These are phyloP conservation scores for Hawksworthiomyces lignivorus DNA, from an alignment of 2,329 filamentous ascomycete genomes.

Conservation along the genomic window DNA sequence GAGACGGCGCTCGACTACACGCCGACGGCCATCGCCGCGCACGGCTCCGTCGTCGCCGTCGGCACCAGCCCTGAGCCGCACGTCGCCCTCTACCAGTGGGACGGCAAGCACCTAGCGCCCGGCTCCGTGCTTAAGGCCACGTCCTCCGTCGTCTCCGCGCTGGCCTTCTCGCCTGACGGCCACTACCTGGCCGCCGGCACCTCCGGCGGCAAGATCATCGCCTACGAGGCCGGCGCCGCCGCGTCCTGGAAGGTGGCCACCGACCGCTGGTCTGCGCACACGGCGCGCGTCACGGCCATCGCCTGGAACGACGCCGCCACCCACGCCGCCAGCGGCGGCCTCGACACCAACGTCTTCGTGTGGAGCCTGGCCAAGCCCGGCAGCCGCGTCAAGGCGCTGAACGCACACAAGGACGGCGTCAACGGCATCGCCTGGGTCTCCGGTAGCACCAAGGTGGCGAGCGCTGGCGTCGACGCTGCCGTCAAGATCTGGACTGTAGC, in stretches of 20 bases:
- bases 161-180: slow-evolving; percentile 80
- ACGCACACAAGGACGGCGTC: slow-evolving; percentile 94
- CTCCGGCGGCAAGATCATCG: slow-evolving; percentile 77
- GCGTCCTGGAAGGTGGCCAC: slow-evolving; percentile 65
- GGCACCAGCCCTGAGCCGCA: slow-evolving; percentile 60
- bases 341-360: slow-evolving; percentile 88
- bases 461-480: slow-evolving; percentile 77
- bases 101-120: slow-evolving; percentile 43
- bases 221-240: slow-evolving; percentile 59
- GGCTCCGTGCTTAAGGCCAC: slow-evolving; percentile 56
- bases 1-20: slow-evolving; percentile 49
- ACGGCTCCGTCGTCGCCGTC: slow-evolving; percentile 61
- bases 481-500: slow-evolving; percentile 80
- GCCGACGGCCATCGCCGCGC: slow-evolving; percentile 65
- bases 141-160: slow-evolving; percentile 63
- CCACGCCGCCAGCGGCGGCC: slow-evolving; percentile 72
- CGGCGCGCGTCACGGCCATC: slow-evolving; percentile 48
- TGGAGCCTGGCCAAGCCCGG: slow-evolving; percentile 84
- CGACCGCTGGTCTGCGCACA: slow-evolving; percentile 61
- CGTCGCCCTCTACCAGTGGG: slow-evolving; percentile 65
- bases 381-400: slow-evolving; percentile 72
- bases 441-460: slow-evolving; percentile 60
- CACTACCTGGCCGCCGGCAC: slow-evolving; percentile 74
- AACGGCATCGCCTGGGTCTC: slow-evolving; percentile 74
- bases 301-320: slow-evolving; percentile 73